A percentile compares a stretch with the other conserved stretches of the same genome.
These are phyloP conservation scores for Angophora floribunda DNA, from an alignment of 345 rosid genomes.

Conservation along the genomic window DNA sequence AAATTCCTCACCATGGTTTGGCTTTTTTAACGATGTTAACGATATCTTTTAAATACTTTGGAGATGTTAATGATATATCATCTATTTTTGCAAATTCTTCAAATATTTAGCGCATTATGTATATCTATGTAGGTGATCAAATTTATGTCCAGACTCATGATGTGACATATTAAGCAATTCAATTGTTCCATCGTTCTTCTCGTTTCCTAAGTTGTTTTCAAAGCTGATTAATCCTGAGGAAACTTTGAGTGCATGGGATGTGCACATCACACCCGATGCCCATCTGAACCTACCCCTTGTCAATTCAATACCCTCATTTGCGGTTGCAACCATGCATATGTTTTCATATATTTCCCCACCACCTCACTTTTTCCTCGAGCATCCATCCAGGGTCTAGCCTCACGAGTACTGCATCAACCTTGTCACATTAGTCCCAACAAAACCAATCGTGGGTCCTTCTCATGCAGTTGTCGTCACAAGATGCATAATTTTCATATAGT, in stretches of 20 bases:
- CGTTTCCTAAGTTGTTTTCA: background rate
- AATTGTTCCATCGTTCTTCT: background rate
- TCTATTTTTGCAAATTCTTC: background rate
- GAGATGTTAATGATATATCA: background rate
- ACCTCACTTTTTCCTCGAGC: too few relatives aligned
- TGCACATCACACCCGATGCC: background rate
- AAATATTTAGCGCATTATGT: background rate
- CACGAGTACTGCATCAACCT: background rate
- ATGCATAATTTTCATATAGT: background rate
- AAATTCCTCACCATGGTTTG: background rate
- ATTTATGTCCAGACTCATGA: background rate
- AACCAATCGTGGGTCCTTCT: background rate
- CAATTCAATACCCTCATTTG: background rate
- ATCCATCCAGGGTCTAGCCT: too few relatives aligned
- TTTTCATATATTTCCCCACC: background rate
- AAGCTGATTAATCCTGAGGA: background rate
- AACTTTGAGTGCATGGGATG: background rate
- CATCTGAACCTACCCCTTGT: background rate
- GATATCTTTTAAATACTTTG: background rate
- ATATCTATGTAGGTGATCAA: background rate
- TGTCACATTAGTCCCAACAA: background rate
- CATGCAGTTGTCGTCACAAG: background rate
- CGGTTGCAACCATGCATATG: background rate
- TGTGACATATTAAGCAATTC: background rate
- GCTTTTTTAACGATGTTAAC: background rate